Percentiles rank a stretch among this genome's conserved stretches.
Conservation (phyloP, 305 asterid species). For the Solanum hybrid region DNA sequence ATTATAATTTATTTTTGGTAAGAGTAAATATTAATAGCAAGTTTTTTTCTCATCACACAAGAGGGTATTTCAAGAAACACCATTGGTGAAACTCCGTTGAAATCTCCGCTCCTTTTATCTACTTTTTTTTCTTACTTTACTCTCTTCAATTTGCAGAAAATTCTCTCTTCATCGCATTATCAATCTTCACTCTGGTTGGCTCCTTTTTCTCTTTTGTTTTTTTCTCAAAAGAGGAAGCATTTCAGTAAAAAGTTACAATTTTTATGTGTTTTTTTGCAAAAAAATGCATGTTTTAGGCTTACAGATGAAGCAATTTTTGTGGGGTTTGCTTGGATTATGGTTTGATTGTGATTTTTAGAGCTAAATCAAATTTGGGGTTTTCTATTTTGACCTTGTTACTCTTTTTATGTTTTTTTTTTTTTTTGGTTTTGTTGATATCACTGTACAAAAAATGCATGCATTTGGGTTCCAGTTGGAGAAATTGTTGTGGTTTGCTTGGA, state of each 20-base stretch:
- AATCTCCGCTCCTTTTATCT: slow-evolving; percentile 1
- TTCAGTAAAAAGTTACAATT: neutral
- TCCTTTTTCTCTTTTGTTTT: neutral
- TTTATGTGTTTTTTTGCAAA: neutral
- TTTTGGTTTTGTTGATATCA: neutral
- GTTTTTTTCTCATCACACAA: neutral
- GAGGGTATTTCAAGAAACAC: neutral
- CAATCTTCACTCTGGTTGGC: slow-evolving; percentile 5
- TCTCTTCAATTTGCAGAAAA: neutral
- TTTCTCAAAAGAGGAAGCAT: neutral
- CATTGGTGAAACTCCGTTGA: slow-evolving; percentile 1
- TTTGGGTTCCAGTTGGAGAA: neutral
- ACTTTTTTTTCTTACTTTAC: neutral
- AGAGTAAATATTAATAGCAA: neutral
- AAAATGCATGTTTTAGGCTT: neutral
- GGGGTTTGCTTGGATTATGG: neutral
- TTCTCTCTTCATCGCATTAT: neutral
- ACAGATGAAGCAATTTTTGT: neutral
- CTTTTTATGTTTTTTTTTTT: neutral
- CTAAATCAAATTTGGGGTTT: neutral
- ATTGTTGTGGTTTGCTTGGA: neutral
- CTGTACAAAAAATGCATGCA: neutral
- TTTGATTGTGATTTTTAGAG: neutral
- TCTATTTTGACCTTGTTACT: neutral
- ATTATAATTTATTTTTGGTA: neutral